Conservation (phyloP, 768 basidiomycete species). For the Coprinellus micaceus region DNA sequence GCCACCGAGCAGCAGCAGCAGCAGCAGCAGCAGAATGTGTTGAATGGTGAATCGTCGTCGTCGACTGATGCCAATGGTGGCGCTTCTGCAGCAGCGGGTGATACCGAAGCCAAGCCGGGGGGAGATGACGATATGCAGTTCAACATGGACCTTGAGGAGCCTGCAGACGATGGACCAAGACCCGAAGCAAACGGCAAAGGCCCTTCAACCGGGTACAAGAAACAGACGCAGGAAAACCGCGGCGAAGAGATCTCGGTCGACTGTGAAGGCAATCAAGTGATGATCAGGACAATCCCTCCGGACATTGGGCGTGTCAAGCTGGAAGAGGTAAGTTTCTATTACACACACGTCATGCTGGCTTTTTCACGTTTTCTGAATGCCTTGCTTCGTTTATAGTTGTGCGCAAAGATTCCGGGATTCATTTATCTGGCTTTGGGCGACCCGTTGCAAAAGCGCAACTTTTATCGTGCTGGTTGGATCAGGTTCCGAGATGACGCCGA, state of each 20-base stretch:
- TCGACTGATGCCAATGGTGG: slow-evolving; percentile 38
- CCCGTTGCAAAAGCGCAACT: slow-evolving; percentile 88
- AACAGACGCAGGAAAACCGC: slow-evolving; percentile 34
- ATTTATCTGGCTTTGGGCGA: slow-evolving; percentile 89
- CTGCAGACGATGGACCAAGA: slow-evolving; percentile 53
- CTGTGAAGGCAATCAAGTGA: slow-evolving; percentile 84
- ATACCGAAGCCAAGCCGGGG: slow-evolving; percentile 47
- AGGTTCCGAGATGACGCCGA: slow-evolving; percentile 83
- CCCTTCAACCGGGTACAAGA: slow-evolving; percentile 32
- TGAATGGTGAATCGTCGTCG: slow-evolving; percentile 43
- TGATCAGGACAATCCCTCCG: slow-evolving; percentile 93
- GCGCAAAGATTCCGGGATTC: slow-evolving; percentile 73
- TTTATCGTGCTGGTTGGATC: slow-evolving; percentile 93
- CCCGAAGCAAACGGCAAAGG: slow-evolving; percentile 58
- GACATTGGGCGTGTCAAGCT: slow-evolving; percentile 86
- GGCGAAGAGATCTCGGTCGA: slow-evolving; percentile 70
- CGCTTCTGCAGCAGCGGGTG: slow-evolving; percentile 30
- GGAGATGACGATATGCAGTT: slow-evolving; percentile 77
- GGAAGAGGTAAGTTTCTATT: slow-evolving; percentile 62
- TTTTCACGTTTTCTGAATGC: slow-evolving; percentile 3
- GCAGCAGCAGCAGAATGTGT: slow-evolving; percentile 33
- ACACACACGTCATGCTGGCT: slow-evolving; percentile 5
- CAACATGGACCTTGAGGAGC: slow-evolving; percentile 65
- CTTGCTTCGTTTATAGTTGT: slow-evolving; percentile 48
- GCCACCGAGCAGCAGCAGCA: slow-evolving; percentile 4